Evolutionary conservation across 2,329 filamentous ascomycete genomes (phyloP).

Genomic region (Pseudogymnoascus sp.): DNA sequence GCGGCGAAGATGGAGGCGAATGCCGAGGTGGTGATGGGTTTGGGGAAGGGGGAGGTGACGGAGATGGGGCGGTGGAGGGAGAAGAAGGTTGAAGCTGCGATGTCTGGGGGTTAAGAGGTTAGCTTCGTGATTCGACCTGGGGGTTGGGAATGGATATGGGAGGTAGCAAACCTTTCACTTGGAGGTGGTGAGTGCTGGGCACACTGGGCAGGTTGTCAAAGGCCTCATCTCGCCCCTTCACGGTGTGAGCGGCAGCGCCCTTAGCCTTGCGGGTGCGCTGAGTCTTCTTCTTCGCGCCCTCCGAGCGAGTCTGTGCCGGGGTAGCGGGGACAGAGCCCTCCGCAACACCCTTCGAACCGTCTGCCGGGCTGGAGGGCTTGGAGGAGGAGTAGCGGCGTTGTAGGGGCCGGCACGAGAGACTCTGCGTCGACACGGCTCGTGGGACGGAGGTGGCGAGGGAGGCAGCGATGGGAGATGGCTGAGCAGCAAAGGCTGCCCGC

Average conservation of each 20-base stretch:
- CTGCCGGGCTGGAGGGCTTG: conserved; percentile 34
- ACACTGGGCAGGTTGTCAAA: conserved; percentile 63
- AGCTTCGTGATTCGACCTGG: conserved; percentile 14
- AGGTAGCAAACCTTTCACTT: conserved; percentile 51
- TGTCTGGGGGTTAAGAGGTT: conserved; percentile 50
- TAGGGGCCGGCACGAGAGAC: conserved; percentile 26
- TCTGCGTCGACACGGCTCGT: conserved; percentile 24
- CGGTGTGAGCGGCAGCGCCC: conserved; percentile 36
- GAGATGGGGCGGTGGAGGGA: conserved; percentile 92
- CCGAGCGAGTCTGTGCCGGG: conserved; percentile 22
- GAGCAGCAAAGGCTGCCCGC: conserved; percentile 26
- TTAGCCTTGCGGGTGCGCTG: conserved; percentile 50
- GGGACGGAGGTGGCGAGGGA: conserved; percentile 24
- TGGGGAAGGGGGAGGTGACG: conserved; percentile 73
- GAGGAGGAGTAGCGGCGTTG: conserved; percentile 33
- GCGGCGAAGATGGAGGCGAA: conserved; percentile 79
- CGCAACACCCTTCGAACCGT: conserved; percentile 29
- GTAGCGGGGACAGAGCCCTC: conserved; percentile 20
- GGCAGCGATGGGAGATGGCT: conserved; percentile 24
- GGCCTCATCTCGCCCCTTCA: conserved; percentile 37
- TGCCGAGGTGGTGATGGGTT: conserved; percentile 61
- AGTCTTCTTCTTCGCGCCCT: conserved; percentile 28
- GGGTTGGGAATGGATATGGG: background rate
- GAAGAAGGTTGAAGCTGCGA: conserved; percentile 88
- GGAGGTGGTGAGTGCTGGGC: conserved; percentile 67